Conservation (phyloP, 345 rosid species). For the Schrenkiella parvula region DNA sequence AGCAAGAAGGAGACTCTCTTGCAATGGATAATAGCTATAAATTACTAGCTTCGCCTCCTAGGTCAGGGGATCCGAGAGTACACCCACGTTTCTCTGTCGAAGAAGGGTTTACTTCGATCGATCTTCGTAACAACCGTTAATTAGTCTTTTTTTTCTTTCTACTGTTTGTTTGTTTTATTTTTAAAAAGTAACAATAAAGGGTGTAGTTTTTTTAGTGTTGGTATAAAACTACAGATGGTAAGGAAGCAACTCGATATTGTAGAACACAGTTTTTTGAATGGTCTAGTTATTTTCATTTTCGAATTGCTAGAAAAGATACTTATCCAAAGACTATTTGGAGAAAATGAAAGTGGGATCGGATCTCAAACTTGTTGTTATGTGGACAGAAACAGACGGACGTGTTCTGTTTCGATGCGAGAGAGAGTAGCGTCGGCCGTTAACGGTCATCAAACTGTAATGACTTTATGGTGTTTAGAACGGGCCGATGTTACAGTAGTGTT, state of each 20-base stretch:
- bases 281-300: background rate
- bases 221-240: background rate
- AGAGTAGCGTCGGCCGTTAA: too few relatives aligned
- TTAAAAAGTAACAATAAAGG: background rate
- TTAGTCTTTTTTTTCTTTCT: background rate
- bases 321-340: background rate
- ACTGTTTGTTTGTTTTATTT: background rate
- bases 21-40: conserved; percentile 18
- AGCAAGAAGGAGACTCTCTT: conserved; percentile 29
- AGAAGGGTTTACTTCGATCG: conserved; percentile 18
- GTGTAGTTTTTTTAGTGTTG: conserved; percentile 8
- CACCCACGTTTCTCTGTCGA: conserved; percentile 28
- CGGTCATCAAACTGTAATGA: too few relatives aligned
- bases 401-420: too few relatives aligned
- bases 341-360: conserved; percentile 1
- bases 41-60: background rate
- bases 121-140: conserved; percentile 22
- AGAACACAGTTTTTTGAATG: background rate
- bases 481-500: background rate
- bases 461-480: background rate
- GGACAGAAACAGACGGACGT: conserved; percentile 8
- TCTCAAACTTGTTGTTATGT: conserved; percentile 17
- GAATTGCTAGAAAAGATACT: background rate
- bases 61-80: background rate
- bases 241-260: background rate